A percentile compares a stretch with the other conserved stretches of the same genome.
These are phyloP conservation scores for Yamadazyma phyllophila DNA, from an alignment of 805 yeast genomes.

Conservation along the genomic window DNA sequence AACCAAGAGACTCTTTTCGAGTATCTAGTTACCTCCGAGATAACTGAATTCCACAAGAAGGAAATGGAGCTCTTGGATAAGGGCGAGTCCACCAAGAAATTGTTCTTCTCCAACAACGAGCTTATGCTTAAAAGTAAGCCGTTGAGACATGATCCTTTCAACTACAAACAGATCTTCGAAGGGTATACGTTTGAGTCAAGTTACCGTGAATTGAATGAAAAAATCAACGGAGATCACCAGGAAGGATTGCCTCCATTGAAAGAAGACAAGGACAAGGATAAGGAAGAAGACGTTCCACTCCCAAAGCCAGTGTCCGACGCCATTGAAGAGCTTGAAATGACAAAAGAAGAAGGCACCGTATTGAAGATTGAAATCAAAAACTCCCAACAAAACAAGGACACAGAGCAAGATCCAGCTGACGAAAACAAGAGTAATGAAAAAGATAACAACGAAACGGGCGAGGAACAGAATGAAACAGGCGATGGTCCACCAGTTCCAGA, in stretches of 20 bases:
- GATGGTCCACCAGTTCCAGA: no score
- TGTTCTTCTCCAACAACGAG: slow-evolving; percentile 14
- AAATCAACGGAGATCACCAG: background rate
- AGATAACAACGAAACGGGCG: no score
- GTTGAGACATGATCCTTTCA: slow-evolving; percentile 22
- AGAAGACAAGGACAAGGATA: background rate
- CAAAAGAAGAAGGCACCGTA: slow-evolving; percentile 2
- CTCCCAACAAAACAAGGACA: background rate
- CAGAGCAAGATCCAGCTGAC: background rate
- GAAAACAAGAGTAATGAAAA: background rate
- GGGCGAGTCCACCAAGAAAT: slow-evolving; percentile 19
- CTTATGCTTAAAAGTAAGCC: slow-evolving; percentile 9
- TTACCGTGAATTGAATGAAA: background rate
- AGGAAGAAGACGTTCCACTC: background rate
- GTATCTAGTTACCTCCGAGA: slow-evolving; percentile 25
- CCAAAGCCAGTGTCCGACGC: slow-evolving; percentile 1
- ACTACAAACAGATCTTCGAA: slow-evolving; percentile 7
- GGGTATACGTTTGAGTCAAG: slow-evolving; percentile 7
- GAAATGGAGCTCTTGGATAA: slow-evolving; percentile 22
- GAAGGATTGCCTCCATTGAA: background rate
- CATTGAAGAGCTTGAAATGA: background rate
- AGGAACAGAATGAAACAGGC: no score
- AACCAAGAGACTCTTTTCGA: slow-evolving; percentile 29
- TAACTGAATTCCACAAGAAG: slow-evolving; percentile 33
- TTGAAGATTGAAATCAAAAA: background rate